phyloP scores from a whole-genome alignment of 176 grass and related monocot genomes.

The Saccharum officinarum region DNA sequence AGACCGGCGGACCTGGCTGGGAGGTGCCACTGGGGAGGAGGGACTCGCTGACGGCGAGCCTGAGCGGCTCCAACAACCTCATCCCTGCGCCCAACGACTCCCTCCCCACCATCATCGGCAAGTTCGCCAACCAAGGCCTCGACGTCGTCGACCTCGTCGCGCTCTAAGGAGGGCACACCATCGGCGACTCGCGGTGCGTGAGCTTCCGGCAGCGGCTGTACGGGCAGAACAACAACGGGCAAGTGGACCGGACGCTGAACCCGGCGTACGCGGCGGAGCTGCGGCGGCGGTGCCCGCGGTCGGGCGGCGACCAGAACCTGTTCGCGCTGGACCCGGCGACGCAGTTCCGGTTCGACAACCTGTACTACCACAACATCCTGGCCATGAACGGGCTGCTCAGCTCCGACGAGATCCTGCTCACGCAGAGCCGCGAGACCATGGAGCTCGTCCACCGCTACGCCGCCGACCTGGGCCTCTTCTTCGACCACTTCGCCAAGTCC shows the following conservation, averaged over 20 bases:
- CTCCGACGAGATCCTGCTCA: slow-evolving; percentile 77
- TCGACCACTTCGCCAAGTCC: slow-evolving; percentile 64
- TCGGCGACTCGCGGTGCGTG: slow-evolving; percentile 58
- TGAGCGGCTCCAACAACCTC: slow-evolving; percentile 73
- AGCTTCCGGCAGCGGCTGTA: slow-evolving; percentile 76
- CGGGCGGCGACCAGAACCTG: slow-evolving; percentile 73
- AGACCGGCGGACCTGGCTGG: slow-evolving; percentile 66
- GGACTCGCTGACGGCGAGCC: slow-evolving; percentile 69
- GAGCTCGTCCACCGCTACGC: slow-evolving; percentile 55
- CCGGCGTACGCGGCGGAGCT: slow-evolving; percentile 53
- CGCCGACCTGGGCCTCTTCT: slow-evolving; percentile 48
- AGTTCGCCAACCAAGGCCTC: slow-evolving; percentile 72
- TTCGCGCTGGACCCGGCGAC: slow-evolving; percentile 52
- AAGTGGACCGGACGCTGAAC: slow-evolving; percentile 52
- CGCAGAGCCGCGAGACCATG: slow-evolving; percentile 54
- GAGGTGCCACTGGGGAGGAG: slow-evolving; percentile 61
- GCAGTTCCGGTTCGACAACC: slow-evolving; percentile 70
- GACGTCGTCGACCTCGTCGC: slow-evolving; percentile 72
- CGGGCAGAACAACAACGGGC: slow-evolving; percentile 60
- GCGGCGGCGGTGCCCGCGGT: slow-evolving; percentile 49
- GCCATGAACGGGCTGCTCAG: slow-evolving; percentile 54
- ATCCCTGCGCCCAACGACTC: slow-evolving; percentile 80
- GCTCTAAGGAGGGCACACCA: slow-evolving; percentile 64
- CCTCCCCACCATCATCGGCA: slow-evolving; percentile 59
- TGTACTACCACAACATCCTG: slow-evolving; percentile 57